Evolutionary conservation across 768 basidiomycete genomes (phyloP), one percentile per base, ranked within the genome.

Genomic region (Hygrocybe punicea): DNA sequence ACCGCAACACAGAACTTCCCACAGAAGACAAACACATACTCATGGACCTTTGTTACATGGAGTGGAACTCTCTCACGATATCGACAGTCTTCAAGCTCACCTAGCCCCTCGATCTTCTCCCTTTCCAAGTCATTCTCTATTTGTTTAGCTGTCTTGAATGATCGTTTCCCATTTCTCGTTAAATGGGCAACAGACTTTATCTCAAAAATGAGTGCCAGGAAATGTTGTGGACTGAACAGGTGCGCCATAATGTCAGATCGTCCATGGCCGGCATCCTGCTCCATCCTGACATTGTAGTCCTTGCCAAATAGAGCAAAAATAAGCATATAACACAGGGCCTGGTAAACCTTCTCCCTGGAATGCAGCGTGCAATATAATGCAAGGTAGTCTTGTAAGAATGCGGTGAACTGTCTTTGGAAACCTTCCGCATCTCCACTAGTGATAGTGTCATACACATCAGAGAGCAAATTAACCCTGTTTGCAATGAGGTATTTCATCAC

Each of bases 331-430:
- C 50, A 17, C 10, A 36, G 34, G 4, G 50, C 50, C n/a, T 51
- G 50, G 33, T 51, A 51, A 24, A 51, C 49, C 17, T 51, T 51
- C 29, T 51, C 49, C 29, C 25, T 51, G 49, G 11, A 24, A 16
- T 17, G 35, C 34, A 24, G 50, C 50, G 25, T 16, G 50, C 34
- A 51, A 51, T 16, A 51, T 17, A 51, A 23, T 16, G 50, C 13
- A 23, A 51, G 50, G 34, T 51, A 23, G 7, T 51, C 34, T 37
- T 37, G 50, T 36, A 51, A 51, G 34, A 36, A 51, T 29, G 50
- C 24, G 13, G 50, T 51, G 35, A 51, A 29, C 25, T 14, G 13
- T 33, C 14, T 36, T 51, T 51, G 50, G 25, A 51, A 36, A 17
- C n/a, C 23, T 17, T 36, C 5, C 4, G 50, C 50, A 9, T 33